These are phyloP conservation scores for Pelargonium fulgidum DNA, from an alignment of 441 rosid genomes.

Conservation along the genomic window DNA sequence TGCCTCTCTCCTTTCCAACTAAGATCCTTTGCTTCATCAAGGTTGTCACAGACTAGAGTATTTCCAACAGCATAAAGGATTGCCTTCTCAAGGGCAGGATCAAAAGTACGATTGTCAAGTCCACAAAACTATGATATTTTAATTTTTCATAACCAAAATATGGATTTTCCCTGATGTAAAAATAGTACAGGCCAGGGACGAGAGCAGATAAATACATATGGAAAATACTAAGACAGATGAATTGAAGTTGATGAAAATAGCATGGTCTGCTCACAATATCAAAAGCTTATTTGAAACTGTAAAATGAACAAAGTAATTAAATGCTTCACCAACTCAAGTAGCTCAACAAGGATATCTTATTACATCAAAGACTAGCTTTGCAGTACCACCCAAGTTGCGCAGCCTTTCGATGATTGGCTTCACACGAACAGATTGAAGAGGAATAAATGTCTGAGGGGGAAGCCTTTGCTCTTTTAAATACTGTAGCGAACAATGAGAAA, in stretches of 20 bases:
- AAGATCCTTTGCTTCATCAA: constrained; percentile 91
- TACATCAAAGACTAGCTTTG: constrained; percentile 79
- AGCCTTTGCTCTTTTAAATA: constrained; percentile 97
- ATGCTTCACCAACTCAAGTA: constrained; percentile 11
- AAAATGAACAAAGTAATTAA: constrained; percentile 3
- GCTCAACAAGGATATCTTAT: constrained; percentile 84
- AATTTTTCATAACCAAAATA: constrained; percentile 1
- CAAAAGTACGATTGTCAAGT: constrained; percentile 81
- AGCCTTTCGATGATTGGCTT: constrained; percentile 80
- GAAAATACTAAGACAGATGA: background rate
- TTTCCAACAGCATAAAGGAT: constrained; percentile 95
- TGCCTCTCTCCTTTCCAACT: constrained; percentile 95
- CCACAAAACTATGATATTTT: constrained; percentile 12
- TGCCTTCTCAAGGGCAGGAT: constrained; percentile 88
- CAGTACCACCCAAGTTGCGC: constrained; percentile 78
- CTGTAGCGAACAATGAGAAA: constrained; percentile 47
- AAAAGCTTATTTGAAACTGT: background rate
- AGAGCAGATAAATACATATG: background rate
- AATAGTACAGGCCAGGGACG: background rate
- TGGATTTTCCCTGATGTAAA: constrained; percentile 6
- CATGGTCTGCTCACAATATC: background rate
- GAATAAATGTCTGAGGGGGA: constrained; percentile 98
- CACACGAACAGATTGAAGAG: constrained; percentile 90
- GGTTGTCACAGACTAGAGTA: constrained; percentile 91
- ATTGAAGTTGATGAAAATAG: background rate